Base-by-base conservation (phyloP, 1,139 yeast genomes). In the Debaryomycetaceae sp. region DNA sequence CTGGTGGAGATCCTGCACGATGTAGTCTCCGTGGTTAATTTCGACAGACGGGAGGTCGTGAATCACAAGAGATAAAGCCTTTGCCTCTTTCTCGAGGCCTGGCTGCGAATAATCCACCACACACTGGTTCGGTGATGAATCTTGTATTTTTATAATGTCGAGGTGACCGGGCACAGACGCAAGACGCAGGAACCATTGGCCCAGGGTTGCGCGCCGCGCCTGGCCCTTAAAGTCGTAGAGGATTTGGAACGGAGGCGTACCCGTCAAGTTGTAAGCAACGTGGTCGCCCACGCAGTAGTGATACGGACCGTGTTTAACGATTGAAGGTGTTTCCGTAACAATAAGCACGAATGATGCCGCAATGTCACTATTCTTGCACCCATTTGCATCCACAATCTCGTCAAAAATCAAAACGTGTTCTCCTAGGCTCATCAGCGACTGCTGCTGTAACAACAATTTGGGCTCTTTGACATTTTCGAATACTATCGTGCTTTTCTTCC, bases 31-130 rank as follows among this genome's bases (percentile, higher is more conserved):
- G 43, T 79, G 82, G 27, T 79, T 73, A 12, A 87, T 76, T 37
- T 78, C 86, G n/a, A 87, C 96, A 0, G 94, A 77, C 8, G 99
- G 99, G 23, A 87, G 66, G 20, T 80, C 85, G 44, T 83, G 87
- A 12, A 90, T 70, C 5, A 53, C 49, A 7, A 81, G 62, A 6
- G 62, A 53, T 35, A 80, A 54, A 11, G 60, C 68, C 8, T 7
- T 18, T 7, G 20, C 6, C 8, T 18, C 20, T 18, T 18, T 6
- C 6, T 6, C 20, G 20, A 7, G 20, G 10, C 6, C 8, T 10
- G 20, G 20, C 8, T 6, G 10, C 4, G 63, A 58, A 21, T 40
- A 43, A 35, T 72, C 65, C 4, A 79, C 86, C 26, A 67, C 47
- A 53, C 98, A 90, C 34, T 72, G 71, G 15, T 58, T 58, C 10